Base-by-base conservation (phyloP, 371 early-diverging fungal species). In the Mucor velutinosus region DNA sequence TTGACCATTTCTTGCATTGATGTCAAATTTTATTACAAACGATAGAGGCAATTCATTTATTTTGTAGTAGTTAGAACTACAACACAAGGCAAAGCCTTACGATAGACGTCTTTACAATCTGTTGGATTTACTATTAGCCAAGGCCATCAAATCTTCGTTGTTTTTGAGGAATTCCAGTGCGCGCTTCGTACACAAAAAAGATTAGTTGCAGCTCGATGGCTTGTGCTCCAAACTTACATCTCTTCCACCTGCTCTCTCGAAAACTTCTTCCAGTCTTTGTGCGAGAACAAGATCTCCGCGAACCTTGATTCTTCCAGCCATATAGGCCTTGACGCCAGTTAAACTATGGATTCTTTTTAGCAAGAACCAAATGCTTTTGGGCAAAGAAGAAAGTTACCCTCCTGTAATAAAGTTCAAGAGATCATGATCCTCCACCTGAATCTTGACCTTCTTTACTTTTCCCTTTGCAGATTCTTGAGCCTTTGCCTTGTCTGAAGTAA, bases 291-390 rank as follows among this genome's bases (percentile, higher is more conserved):
- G 62, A 57, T 80, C 81, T n/a, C 83, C 83, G 32, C 73, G 72
- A n/a, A 83, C 77, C 64, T 80, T 80, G 35, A 83, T 76, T 35
- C 63, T 69, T 21, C 80, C 77, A 10, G 65, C 71, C 81, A 79
- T 79, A 35, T 83, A 83, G 7, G 79, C 83, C n/a, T 76, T 80
- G 35, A 82, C 72, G 23, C 82, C 82, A 17, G 77, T 79, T 72
- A 82, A 70, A 15, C 82, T 82, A 60, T n/a, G 27, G 39, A 25
- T 4, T n/a, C 27, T 25, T 15, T 6, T 21, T 35, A 21, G 58
- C 23, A 37, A n/a, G 5, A 14, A 37, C 21, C 4, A 27, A 6
- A 45, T 25, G 7, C 14, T 14, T 60, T n/a, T 3, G 25, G 14
- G 11, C 27, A 53, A 53, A 60, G 30, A 43, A 60, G 30, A 29